phyloP scores from a whole-genome alignment of 257 asterid species.

The Solanum chilense region DNA sequence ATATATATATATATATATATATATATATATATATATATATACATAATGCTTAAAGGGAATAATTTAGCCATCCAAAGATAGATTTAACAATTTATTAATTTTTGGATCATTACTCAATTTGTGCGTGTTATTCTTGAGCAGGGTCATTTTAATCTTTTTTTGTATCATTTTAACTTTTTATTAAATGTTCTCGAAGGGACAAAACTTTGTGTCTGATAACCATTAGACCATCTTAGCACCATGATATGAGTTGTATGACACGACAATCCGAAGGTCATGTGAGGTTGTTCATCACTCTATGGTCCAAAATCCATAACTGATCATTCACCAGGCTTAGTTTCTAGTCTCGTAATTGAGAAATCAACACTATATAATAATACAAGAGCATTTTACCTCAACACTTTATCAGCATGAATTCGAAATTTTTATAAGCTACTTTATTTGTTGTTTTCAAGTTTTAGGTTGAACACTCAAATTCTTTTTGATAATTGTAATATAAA shows the following conservation, averaged over 20 bases:
- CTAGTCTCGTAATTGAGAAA: background rate
- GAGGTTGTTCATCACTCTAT: background rate
- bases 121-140: background rate
- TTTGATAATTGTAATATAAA: no score
- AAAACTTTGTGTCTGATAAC: no score
- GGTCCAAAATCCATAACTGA: background rate
- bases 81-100: background rate
- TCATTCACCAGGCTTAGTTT: background rate
- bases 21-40: no score
- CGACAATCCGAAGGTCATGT: background rate
- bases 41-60: background rate
- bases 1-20: no score
- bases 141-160: background rate
- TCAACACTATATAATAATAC: no score
- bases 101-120: background rate
- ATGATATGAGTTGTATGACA: background rate
- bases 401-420: no score
- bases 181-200: background rate
- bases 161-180: no score
- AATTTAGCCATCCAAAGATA: background rate
- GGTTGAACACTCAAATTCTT: background rate
- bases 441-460: background rate
- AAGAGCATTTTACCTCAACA: no score
- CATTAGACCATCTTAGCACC: background rate
- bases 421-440: background rate